A percentile compares a stretch with the other conserved stretches of the same genome.
These are phyloP conservation scores for Cladosporium sp. DNA, from an alignment of 2,329 filamentous ascomycete species.

Conservation along the genomic window DNA sequence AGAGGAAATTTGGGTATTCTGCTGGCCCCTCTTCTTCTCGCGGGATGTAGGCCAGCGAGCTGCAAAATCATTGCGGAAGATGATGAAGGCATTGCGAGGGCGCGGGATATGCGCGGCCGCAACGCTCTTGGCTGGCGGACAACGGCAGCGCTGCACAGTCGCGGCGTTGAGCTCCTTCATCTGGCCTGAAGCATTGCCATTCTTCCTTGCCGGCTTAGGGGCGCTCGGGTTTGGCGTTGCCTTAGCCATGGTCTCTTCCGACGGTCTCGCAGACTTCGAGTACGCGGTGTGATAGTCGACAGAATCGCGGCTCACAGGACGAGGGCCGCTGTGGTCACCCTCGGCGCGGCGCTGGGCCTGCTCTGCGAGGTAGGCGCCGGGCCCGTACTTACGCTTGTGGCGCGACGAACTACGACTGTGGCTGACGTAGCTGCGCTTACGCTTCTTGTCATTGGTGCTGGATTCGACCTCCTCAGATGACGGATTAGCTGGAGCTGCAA, in stretches of 20 bases:
- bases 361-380: not conserved
- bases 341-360: slow-evolving; percentile 6
- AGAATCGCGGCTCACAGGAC: not conserved
- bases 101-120: slow-evolving; percentile 2
- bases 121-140: not conserved
- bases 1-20: slow-evolving; percentile 10
- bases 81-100: slow-evolving; percentile 15
- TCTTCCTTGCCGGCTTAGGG: not conserved
- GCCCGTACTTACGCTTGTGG: slow-evolving; percentile 6
- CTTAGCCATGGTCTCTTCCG: not conserved
- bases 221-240: not conserved
- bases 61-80: slow-evolving; percentile 12
- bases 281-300: not conserved
- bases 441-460: not conserved
- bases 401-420: not conserved
- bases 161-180: slow-evolving; percentile 7
- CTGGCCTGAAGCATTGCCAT: not conserved
- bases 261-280: not conserved
- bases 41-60: not conserved
- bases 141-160: not conserved
- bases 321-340: not conserved
- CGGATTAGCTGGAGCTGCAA: not conserved
- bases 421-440: not conserved
- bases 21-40: not conserved
- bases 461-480: not conserved